Conservation (phyloP, 257 asterid species). For the Eucommia ulmoides region DNA sequence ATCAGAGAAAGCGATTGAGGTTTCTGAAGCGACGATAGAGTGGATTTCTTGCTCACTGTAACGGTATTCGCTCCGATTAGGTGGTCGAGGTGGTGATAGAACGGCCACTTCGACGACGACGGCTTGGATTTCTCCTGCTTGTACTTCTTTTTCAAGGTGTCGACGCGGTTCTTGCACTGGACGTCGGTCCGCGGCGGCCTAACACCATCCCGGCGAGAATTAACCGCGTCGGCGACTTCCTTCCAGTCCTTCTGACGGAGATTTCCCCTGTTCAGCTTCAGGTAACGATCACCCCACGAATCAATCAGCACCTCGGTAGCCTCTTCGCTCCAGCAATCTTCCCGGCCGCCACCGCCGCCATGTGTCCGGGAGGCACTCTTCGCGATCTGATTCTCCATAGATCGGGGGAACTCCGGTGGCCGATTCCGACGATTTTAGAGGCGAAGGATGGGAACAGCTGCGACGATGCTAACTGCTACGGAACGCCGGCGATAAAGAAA, state of each 20-base stretch:
- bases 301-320: slow-evolving; percentile 56
- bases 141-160: slow-evolving; percentile 59
- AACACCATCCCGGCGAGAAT: slow-evolving; percentile 42
- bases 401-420: too few relatives aligned
- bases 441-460: background rate
- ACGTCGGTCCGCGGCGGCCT: slow-evolving; percentile 62
- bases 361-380: slow-evolving; percentile 7
- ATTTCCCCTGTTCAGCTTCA: slow-evolving; percentile 58
- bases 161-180: slow-evolving; percentile 68
- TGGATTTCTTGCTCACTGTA: slow-evolving; percentile 19
- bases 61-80: slow-evolving; percentile 33
- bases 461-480: too few relatives aligned
- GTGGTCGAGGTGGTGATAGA: slow-evolving; percentile 32
- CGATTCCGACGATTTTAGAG: background rate
- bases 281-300: slow-evolving; percentile 58
- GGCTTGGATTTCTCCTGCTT: slow-evolving; percentile 50
- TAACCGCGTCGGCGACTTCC: slow-evolving; percentile 56
- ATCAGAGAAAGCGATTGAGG: background rate
- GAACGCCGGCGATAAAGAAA: slow-evolving; percentile 3
- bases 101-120: slow-evolving; percentile 49
- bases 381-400: slow-evolving; percentile 8
- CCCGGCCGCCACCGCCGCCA: slow-evolving; percentile 41
- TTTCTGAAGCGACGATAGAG: slow-evolving; percentile 12
- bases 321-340: slow-evolving; percentile 77
- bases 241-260: slow-evolving; percentile 69